Evolutionary conservation across 192 early-diverging fungal genomes (phyloP).

Genomic region (Coemansia sp.): DNA sequence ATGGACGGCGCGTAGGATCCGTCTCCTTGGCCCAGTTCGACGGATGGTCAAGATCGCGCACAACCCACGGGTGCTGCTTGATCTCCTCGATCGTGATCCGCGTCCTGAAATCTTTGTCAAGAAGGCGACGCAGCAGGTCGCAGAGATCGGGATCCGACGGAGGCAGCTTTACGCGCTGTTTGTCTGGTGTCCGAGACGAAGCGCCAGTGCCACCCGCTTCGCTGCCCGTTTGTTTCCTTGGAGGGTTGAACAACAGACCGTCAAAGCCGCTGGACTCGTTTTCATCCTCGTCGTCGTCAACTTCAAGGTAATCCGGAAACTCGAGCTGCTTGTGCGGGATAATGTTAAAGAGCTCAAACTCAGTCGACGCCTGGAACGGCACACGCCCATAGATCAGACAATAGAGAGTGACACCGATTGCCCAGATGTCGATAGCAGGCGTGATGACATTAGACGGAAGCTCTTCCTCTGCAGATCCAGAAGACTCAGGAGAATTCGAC

Average conservation of each 20-base stretch:
- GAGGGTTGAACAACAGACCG: constrained; percentile 11
- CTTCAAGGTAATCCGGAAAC: constrained; percentile 50
- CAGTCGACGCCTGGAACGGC: constrained; percentile 91
- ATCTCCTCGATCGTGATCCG: constrained; percentile 87
- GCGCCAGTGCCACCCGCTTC: neutral
- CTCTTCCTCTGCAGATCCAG: constrained; percentile 15
- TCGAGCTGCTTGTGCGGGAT: constrained; percentile 73
- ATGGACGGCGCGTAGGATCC: constrained; percentile 68
- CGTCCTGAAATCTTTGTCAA: constrained; percentile 85
- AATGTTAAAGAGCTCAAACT: constrained; percentile 94
- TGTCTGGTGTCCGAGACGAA: neutral
- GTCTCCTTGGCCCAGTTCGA: constrained; percentile 76
- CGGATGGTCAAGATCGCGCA: constrained; percentile 63
- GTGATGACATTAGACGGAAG: constrained; percentile 62
- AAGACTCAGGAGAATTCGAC: constrained; percentile 2
- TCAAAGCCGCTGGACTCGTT: neutral
- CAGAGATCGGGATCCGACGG: constrained; percentile 60
- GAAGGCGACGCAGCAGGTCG: constrained; percentile 70
- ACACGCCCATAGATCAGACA: constrained; percentile 89
- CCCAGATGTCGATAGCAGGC: constrained; percentile 97
- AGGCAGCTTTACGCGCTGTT: constrained; percentile 22
- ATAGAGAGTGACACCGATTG: constrained; percentile 94
- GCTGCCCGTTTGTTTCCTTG: constrained; percentile 15
- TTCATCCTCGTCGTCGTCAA: constrained; percentile 10
- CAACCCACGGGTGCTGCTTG: constrained; percentile 92